A percentile compares a stretch with the other conserved stretches of the same genome.
Conservation (phyloP, 208 protist genomes). For the Leishmania aethiopica region DNA sequence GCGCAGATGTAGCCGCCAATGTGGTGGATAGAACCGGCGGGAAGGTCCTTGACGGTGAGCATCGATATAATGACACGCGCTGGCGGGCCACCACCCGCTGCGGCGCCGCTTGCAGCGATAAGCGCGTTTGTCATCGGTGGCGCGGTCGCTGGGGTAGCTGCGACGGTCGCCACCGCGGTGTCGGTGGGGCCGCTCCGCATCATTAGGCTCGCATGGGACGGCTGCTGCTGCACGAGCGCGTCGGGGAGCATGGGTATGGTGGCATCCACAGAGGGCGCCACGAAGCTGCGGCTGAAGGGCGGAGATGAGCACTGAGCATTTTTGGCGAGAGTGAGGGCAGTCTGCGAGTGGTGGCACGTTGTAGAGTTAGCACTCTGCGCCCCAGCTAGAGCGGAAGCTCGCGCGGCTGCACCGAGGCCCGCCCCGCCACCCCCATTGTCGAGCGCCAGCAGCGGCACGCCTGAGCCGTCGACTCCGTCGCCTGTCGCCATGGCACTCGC, state of each 20-base stretch:
- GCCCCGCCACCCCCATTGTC: not conserved
- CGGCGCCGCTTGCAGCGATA: slow-evolving; percentile 1
- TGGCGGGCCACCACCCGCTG: slow-evolving; percentile 6
- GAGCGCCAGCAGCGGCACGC: not conserved
- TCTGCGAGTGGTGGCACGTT: not conserved
- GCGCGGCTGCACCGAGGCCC: not conserved
- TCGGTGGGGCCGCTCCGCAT: slow-evolving; percentile 1
- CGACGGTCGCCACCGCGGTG: slow-evolving; percentile 2
- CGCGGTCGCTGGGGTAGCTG: not conserved
- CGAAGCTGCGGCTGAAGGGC: not conserved
- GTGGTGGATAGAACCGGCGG: slow-evolving; percentile 72
- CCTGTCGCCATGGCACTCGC: not conserved
- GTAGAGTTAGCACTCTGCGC: not conserved
- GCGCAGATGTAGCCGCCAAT: slow-evolving; percentile 90
- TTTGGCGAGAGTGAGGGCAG: not conserved
- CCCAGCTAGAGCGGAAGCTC: not conserved
- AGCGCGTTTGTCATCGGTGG: not conserved
- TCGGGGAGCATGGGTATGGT: not conserved
- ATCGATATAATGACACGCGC: slow-evolving; percentile 61
- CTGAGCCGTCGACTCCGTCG: not conserved
- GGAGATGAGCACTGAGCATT: slow-evolving; percentile 1
- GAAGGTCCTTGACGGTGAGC: slow-evolving; percentile 88
- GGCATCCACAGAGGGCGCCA: not conserved
- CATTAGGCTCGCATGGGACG: not conserved
- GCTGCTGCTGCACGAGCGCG: not conserved